Evolutionary conservation across 129 eudicot genomes (phyloP), one percentile per base, ranked within the genome.

Genomic region (Mikania micrantha): DNA sequence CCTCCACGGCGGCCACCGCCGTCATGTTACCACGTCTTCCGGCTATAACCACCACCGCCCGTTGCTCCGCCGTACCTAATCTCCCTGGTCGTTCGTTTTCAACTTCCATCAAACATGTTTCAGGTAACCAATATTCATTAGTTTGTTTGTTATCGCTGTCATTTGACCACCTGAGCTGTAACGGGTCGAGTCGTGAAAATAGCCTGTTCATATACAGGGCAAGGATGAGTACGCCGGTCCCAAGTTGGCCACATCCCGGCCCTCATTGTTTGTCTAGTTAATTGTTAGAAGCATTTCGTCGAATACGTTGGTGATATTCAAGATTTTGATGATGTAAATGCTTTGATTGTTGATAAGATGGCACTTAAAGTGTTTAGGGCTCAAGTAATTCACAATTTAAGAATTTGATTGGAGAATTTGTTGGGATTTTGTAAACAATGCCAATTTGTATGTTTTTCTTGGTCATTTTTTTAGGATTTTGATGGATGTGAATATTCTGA

Each of bases 1-100:
- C 86, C 53, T 80, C 85, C 74, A 82, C 74, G 94, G 90, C 94
- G 76, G 93, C 88, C 49, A 70, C 89, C 58, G 87, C 89, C 78
- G 82, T 78, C 47, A 44, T 83, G 58, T 35, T 72, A 45, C 85
- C 80, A 54, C 88, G 92, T 39, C 65, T 82, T 64, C 82, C 87
- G 0, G 48, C 77, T 27, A 17, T 82, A 16, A 50, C 56, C 47
- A 29, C 70, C 64, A 53, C 36, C 24, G 49, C 72, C 48, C 81
- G 78, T 22, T 80, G 67, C 82, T 73, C 87, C 59, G 84, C 84
- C 39, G 50, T 87, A 74, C 87, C 95, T 29, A 73, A 45, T 62
- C 83, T 85, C 9, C 91, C 85, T 21, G 64, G 88, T 24, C 88
- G 85, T 58, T 74, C 80, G 13, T 74, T 71, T 58, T 53, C 83